These are phyloP conservation scores for Fusarium sp. DNA, from an alignment of 2,329 filamentous ascomycete species.

Conservation along the genomic window DNA sequence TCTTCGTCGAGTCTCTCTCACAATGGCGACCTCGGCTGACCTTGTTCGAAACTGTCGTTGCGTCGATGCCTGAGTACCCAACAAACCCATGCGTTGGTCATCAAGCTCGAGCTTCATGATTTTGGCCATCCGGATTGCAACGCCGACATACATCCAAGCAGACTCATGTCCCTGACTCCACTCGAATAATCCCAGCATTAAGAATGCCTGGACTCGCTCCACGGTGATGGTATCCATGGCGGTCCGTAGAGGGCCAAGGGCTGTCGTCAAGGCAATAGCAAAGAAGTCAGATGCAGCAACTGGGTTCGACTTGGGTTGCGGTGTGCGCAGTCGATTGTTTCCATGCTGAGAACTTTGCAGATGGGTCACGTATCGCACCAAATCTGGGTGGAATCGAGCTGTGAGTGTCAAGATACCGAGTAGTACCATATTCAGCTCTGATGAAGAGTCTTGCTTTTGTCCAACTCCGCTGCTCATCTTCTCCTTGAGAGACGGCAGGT, in stretches of 20 bases:
- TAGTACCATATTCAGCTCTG: slow-evolving; percentile 15
- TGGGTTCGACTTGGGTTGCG: neutral
- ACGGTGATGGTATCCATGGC: slow-evolving; percentile 2
- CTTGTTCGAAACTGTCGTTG: neutral
- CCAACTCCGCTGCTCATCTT: neutral
- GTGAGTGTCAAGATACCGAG: slow-evolving; percentile 22
- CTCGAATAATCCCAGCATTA: slow-evolving; percentile 17
- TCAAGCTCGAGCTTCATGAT: slow-evolving; percentile 12
- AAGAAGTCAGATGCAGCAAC: slow-evolving; percentile 7
- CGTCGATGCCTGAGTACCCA: neutral
- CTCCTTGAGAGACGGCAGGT: slow-evolving; percentile 55
- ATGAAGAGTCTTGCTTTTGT: neutral
- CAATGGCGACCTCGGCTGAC: neutral
- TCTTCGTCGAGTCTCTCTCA: slow-evolving; percentile 63
- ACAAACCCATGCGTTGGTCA: slow-evolving; percentile 6
- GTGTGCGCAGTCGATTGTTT: neutral
- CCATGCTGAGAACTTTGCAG: neutral
- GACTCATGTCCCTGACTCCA: slow-evolving; percentile 8
- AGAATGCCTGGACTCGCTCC: slow-evolving; percentile 8
- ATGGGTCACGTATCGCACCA: slow-evolving; percentile 15
- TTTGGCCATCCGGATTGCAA: slow-evolving; percentile 13
- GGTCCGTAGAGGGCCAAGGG: slow-evolving; percentile 1
- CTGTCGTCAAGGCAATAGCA: slow-evolving; percentile 5
- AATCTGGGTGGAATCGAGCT: slow-evolving; percentile 10
- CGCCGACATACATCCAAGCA: slow-evolving; percentile 10